phyloP scores from a whole-genome alignment of 148 eudicot species.

The Silene uniflora region DNA sequence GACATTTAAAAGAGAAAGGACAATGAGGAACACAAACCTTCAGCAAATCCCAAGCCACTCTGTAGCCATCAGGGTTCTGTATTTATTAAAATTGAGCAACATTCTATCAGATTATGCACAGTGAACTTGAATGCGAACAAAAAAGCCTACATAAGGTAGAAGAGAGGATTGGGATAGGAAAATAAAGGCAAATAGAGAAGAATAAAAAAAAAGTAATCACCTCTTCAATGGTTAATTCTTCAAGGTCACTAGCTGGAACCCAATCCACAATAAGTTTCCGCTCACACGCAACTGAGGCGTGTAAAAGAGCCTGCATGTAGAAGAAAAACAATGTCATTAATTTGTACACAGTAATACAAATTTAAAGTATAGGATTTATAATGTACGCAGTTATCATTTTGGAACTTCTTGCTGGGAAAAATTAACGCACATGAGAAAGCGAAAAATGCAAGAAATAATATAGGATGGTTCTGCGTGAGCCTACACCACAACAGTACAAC shows the following conservation, averaged over 20 bases:
- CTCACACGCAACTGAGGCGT: conserved; percentile 79
- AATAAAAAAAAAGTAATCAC: conserved; percentile 31
- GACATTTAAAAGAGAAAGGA: not conserved
- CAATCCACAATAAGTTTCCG: conserved; percentile 69
- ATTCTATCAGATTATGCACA: not conserved
- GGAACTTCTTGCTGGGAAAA: no score
- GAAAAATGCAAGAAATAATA: not conserved
- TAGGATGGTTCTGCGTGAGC: not conserved
- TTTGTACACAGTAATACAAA: not conserved
- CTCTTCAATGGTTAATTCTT: conserved; percentile 68
- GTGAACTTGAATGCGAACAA: not conserved
- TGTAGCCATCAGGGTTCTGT: conserved; percentile 81
- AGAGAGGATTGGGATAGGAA: not conserved
- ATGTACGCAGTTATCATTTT: no score
- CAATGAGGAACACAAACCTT: conserved; percentile 47
- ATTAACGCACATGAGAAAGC: no score
- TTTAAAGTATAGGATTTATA: not conserved
- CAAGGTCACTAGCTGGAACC: conserved; percentile 92
- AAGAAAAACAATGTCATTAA: not conserved
- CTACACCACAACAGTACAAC: not conserved
- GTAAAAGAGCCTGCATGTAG: conserved; percentile 73
- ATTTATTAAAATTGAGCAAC: conserved; percentile 4
- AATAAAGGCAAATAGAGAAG: not conserved
- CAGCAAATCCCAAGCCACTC: conserved; percentile 67
- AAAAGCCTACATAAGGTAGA: conserved; percentile 2